These are phyloP conservation scores for Kazachstania sp. DNA, from an alignment of 1,139 yeast species.

Conservation along the genomic window DNA sequence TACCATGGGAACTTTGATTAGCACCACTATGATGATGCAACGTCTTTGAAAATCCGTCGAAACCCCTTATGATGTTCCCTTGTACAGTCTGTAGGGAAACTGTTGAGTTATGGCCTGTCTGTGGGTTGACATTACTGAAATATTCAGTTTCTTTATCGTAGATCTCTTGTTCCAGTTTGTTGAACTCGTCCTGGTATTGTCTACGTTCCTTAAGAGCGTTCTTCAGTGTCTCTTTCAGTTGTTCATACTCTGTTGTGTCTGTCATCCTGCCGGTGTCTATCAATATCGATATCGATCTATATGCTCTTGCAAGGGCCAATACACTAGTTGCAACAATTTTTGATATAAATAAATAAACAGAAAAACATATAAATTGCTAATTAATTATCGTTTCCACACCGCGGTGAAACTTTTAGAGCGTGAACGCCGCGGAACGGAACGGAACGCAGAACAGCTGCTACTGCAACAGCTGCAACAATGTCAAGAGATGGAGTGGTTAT, in stretches of 20 bases:
- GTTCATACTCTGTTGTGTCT: slow-evolving; percentile 44
- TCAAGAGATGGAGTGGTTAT: too few species aligned
- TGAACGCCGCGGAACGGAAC: too few species aligned
- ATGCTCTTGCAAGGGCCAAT: too few species aligned
- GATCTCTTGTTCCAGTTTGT: slow-evolving; percentile 66
- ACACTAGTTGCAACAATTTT: too few species aligned
- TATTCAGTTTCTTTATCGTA: slow-evolving; percentile 75
- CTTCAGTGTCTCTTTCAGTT: slow-evolving; percentile 58
- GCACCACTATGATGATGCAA: slow-evolving; percentile 21
- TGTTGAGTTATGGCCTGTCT: neutral
- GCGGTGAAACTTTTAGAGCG: too few species aligned
- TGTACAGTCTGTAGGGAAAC: neutral
- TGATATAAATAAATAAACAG: too few species aligned
- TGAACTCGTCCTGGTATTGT: slow-evolving; percentile 53
- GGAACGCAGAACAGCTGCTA: too few species aligned
- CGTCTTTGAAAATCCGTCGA: slow-evolving; percentile 65
- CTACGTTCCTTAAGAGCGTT: slow-evolving; percentile 58
- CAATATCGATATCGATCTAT: too few species aligned
- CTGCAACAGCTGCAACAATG: too few species aligned
- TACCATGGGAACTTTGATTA: slow-evolving; percentile 41
- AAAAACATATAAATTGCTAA: too few species aligned
- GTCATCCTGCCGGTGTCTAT: too few species aligned
- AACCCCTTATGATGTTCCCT: slow-evolving; percentile 84
- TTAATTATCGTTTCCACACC: too few species aligned
- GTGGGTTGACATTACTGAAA: slow-evolving; percentile 29